Percentiles rank a stretch among this genome's conserved stretches.
Evolutionary conservation across 495 filamentous ascomycete species (phyloP).

Genomic region (Xylaria scruposa): DNA sequence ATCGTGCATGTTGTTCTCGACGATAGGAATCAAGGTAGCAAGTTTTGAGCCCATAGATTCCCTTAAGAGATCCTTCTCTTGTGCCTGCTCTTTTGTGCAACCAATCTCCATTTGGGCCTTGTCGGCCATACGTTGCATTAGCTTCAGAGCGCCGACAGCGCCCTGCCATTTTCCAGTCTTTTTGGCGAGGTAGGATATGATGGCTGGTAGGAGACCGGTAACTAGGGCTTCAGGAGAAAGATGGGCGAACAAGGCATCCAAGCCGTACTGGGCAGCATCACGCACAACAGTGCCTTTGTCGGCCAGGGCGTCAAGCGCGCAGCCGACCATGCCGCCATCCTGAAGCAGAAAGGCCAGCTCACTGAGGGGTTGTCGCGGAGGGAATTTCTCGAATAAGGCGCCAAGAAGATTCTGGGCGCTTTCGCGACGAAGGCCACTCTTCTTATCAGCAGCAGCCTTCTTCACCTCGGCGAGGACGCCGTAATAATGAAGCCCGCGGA

Average conservation of each 20-base stretch:
- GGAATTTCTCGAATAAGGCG: slow-evolving; percentile 89
- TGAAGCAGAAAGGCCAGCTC: slow-evolving; percentile 83
- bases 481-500: slow-evolving; percentile 74
- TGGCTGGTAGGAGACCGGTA: slow-evolving; percentile 74
- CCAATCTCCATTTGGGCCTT: slow-evolving; percentile 87
- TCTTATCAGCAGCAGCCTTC: slow-evolving; percentile 93
- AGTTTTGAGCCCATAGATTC: slow-evolving; percentile 92
- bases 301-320: slow-evolving; percentile 82
- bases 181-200: slow-evolving; percentile 77
- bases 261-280: slow-evolving; percentile 91
- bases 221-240: slow-evolving; percentile 83
- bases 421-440: slow-evolving; percentile 83
- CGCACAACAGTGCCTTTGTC: slow-evolving; percentile 90
- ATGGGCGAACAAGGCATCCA: slow-evolving; percentile 83
- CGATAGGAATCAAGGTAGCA: slow-evolving; percentile 87
- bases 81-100: slow-evolving; percentile 76
- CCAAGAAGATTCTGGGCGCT: slow-evolving; percentile 95
- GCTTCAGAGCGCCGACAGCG: slow-evolving; percentile 78
- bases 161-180: slow-evolving; percentile 94
- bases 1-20: slow-evolving; percentile 95
- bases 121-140: slow-evolving; percentile 89
- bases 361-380: slow-evolving; percentile 74
- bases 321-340: slow-evolving; percentile 73
- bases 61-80: slow-evolving; percentile 83
- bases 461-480: slow-evolving; percentile 73